These are phyloP conservation scores for Adansonia madagascariensis DNA, from an alignment of 441 rosid species.

Conservation along the genomic window DNA sequence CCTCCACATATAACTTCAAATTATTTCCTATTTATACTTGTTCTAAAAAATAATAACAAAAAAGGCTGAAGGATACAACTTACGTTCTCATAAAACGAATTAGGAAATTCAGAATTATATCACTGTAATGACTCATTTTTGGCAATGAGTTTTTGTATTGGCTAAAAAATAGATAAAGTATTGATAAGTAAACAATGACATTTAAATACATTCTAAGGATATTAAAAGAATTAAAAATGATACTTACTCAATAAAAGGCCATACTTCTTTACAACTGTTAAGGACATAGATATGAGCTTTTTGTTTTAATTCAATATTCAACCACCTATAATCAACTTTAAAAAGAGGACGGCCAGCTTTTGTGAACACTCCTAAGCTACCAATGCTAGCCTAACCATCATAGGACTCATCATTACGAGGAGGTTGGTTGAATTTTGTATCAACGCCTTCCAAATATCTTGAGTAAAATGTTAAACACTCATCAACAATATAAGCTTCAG, in stretches of 20 bases:
- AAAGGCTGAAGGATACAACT: too few species aligned
- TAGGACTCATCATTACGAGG: neutral
- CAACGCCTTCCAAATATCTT: constrained; percentile 15
- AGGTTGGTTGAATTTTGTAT: neutral
- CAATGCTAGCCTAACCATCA: neutral
- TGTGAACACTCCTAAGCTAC: neutral
- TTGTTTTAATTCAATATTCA: neutral
- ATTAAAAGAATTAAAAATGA: too few species aligned
- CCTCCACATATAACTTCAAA: too few species aligned
- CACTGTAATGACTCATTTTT: too few species aligned
- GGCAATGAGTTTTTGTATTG: neutral
- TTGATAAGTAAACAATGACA: neutral
- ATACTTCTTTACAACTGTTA: neutral
- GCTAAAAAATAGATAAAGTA: neutral
- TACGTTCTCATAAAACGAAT: neutral
- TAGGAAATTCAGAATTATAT: neutral
- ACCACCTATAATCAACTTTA: neutral
- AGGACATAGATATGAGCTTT: neutral
- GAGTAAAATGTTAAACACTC: constrained; percentile 28
- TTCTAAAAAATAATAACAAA: neutral
- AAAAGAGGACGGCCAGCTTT: neutral
- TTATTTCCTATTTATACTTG: too few species aligned
- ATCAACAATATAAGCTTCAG: neutral
- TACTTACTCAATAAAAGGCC: neutral
- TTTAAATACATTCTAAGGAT: neutral